Conservation (phyloP, 805 yeast genomes). For the Suhomyces pyralidae region DNA sequence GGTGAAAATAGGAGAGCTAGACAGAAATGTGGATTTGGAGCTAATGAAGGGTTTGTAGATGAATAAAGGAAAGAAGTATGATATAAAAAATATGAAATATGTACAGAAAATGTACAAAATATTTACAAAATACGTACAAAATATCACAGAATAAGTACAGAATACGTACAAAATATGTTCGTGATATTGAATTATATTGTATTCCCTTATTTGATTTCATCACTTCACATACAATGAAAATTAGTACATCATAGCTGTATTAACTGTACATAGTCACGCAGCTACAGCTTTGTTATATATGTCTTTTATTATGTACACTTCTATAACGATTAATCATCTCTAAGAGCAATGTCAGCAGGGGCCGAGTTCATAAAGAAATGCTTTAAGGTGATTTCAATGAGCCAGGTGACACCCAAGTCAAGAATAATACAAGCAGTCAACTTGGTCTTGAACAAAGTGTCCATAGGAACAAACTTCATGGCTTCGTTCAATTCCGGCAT, state of each 20-base stretch:
- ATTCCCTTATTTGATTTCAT: no score
- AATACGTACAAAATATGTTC: no score
- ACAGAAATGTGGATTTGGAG: constrained; percentile 27
- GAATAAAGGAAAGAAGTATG: not conserved
- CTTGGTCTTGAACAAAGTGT: constrained; percentile 64
- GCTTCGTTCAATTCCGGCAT: constrained; percentile 92
- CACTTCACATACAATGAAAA: no score
- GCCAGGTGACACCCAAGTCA: constrained; percentile 77
- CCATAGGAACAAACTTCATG: constrained; percentile 89
- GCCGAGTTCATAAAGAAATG: constrained; percentile 83
- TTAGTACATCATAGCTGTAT: no score
- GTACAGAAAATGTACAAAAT: no score
- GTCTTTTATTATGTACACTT: not conserved
- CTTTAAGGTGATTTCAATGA: constrained; percentile 77
- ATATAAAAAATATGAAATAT: no score
- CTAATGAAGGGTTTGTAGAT: not conserved
- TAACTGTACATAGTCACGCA: no score
- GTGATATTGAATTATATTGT: no score
- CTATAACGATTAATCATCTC: constrained; percentile 17
- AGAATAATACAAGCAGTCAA: constrained; percentile 68
- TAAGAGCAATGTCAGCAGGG: constrained; percentile 84
- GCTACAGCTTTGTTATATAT: no score
- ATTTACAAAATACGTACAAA: no score
- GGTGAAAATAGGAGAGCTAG: constrained; percentile 22
- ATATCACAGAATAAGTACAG: no score